phyloP scores from a whole-genome alignment of 2,329 filamentous ascomycete genomes.

The Scedosporium apiospermum region DNA sequence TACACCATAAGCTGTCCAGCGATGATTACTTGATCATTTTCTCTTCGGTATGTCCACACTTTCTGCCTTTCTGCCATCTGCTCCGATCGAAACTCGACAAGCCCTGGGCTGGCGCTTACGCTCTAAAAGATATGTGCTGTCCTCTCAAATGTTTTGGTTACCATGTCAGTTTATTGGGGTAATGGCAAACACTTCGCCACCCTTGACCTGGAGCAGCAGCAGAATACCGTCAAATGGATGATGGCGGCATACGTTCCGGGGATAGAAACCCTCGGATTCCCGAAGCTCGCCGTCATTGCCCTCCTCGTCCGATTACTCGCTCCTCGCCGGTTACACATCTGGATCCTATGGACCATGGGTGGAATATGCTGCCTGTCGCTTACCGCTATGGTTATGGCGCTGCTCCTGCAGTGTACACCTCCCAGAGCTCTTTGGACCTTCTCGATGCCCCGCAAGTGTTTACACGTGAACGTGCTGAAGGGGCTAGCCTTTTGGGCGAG shows the following conservation, averaged over 20 bases:
- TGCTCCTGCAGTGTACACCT: conserved; percentile 16
- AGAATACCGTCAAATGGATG: conserved; percentile 13
- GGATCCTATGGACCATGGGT: conserved; percentile 15
- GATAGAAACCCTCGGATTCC: conserved; percentile 16
- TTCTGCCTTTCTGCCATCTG: no score
- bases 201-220: conserved; percentile 9
- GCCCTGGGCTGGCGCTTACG: no score
- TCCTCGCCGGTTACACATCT: conserved; percentile 11
- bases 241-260: conserved; percentile 17
- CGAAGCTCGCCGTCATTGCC: conserved; percentile 18
- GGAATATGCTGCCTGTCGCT: conserved; percentile 11
- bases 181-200: conserved; percentile 13
- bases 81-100: no score
- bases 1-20: conserved; percentile 9
- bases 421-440: conserved; percentile 14
- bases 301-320: conserved; percentile 17
- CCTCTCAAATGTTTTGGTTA: conserved; percentile 11
- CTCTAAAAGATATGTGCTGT: conserved; percentile 9
- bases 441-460: conserved; percentile 10
- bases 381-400: conserved; percentile 11
- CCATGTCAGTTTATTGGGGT: conserved; percentile 12
- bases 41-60: conserved; percentile 1
- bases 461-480: conserved; percentile 9
- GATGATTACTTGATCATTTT: conserved; percentile 13
- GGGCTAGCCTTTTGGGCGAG: not conserved